Base-by-base conservation (phyloP, 2,329 filamentous ascomycete species). In the Aureobasidium sp. region DNA sequence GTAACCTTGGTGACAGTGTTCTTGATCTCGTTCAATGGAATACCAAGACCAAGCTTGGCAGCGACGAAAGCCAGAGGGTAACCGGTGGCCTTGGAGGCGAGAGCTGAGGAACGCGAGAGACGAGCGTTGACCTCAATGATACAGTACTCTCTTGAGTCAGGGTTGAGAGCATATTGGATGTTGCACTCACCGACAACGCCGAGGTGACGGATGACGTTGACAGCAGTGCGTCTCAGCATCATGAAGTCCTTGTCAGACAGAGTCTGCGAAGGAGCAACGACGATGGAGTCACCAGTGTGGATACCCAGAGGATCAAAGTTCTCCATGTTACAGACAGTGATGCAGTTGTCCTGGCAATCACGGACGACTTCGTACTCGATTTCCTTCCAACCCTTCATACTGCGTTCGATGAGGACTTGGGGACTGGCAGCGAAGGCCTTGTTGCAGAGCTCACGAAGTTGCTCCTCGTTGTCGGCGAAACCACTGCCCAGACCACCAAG, bases 311-410 rank as follows among this genome's bases (percentile, higher is more conserved):
- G 94, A 74, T 99, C 94, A 70, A 99, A 99, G 78, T 99, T 99
- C 79, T 99, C 94, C 94, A 99, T 97, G 79, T 99, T 99, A 75
- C 94, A 99, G 64, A 99, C 94, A 7, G 94, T 99, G 73, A 99
- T 97, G 74, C 94, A 99, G 81, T 97, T 97, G 78, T 99, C 92
- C 68, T 90, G 86, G 61, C 86, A 88, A 78, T 97, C 94, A 69
- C 94, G 88, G 42, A 99, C 94, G 64, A 97, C 94, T 75, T 99
- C 94, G 71, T 97, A 99, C 75, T 99, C 94, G 64, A 97, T 95
- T 76, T 99, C 94, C 76, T 99, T 99, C 94, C 94, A 99, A 62
- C 94, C 94, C 79, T 97, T 97, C 93, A 99, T 97, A 78, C 90
- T 95, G 74, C 89, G 86, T 79, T 99, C 94, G 68, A 99, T 95